These are phyloP conservation scores for Coprinopsis marcescibilis DNA, from an alignment of 768 basidiomycete genomes.

Conservation along the genomic window DNA sequence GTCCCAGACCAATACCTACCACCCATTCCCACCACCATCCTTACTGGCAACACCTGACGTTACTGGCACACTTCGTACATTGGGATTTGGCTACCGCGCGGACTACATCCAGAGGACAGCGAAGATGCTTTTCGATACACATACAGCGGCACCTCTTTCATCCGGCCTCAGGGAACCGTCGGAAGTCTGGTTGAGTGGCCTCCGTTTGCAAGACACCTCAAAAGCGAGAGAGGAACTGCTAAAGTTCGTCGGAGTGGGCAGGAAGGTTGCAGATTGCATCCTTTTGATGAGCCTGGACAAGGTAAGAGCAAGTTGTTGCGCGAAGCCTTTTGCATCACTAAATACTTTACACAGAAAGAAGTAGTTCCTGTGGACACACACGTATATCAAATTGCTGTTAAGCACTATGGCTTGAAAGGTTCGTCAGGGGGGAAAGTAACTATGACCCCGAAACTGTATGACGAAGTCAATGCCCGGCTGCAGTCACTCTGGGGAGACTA, in stretches of 20 bases:
- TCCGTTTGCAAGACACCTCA: constrained; percentile 44
- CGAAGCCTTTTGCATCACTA: no score
- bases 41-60: constrained; percentile 55
- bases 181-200: constrained; percentile 53
- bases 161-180: constrained; percentile 36
- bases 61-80: constrained; percentile 56
- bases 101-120: constrained; percentile 83
- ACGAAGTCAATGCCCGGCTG: constrained; percentile 60
- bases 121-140: constrained; percentile 61
- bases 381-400: constrained; percentile 82
- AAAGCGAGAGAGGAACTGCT: constrained; percentile 72
- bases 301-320: no score
- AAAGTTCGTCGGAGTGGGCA: constrained; percentile 84
- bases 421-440: constrained; percentile 39
- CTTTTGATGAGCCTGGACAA: constrained; percentile 91
- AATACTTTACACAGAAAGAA: constrained; percentile 60
- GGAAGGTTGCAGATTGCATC: constrained; percentile 96
- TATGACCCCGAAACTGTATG: constrained; percentile 77
- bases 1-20: constrained; percentile 39
- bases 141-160: constrained; percentile 24
- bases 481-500: constrained; percentile 70
- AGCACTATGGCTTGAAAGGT: constrained; percentile 65
- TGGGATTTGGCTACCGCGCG: constrained; percentile 97
- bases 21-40: constrained; percentile 83
- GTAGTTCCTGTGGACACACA: constrained; percentile 96